Conservation (phyloP, 2,329 filamentous ascomycete species). For the Cladosporium sp. region DNA sequence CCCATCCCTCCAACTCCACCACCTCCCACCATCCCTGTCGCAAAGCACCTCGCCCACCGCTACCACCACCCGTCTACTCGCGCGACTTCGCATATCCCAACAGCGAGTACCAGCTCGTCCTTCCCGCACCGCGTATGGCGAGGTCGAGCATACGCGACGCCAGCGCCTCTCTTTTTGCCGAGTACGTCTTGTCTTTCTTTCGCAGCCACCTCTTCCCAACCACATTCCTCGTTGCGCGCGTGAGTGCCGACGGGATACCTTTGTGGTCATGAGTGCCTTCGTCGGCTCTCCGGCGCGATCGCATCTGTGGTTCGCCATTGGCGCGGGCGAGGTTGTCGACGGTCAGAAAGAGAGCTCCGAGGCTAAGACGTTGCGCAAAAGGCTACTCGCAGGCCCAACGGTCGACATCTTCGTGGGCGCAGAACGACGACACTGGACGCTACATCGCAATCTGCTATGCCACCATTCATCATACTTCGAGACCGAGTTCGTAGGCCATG, state of each 20-base stretch:
- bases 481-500: slow-evolving; percentile 36
- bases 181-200: slow-evolving; percentile 49
- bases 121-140: slow-evolving; percentile 42
- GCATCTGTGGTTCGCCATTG: slow-evolving; percentile 24
- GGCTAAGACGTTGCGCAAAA: slow-evolving; percentile 50
- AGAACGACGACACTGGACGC: slow-evolving; percentile 50
- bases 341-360: slow-evolving; percentile 22
- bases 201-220: slow-evolving; percentile 18
- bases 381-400: slow-evolving; percentile 54
- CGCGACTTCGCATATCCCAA: slow-evolving; percentile 49
- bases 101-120: slow-evolving; percentile 35
- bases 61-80: slow-evolving; percentile 34
- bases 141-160: slow-evolving; percentile 48
- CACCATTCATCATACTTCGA: slow-evolving; percentile 54
- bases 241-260: not conserved
- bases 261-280: slow-evolving; percentile 16
- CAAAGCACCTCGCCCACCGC: slow-evolving; percentile 20
- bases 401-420: slow-evolving; percentile 54
- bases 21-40: slow-evolving; percentile 1
- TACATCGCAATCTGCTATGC: slow-evolving; percentile 55
- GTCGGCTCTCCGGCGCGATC: slow-evolving; percentile 24
- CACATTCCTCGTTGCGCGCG: not conserved
- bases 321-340: slow-evolving; percentile 20
- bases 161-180: slow-evolving; percentile 52
- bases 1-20: not conserved